A percentile compares a stretch with the other conserved stretches of the same genome.
Evolutionary conservation across 257 asterid genomes (phyloP).

Genomic region (Primulina huaijiensis): DNA sequence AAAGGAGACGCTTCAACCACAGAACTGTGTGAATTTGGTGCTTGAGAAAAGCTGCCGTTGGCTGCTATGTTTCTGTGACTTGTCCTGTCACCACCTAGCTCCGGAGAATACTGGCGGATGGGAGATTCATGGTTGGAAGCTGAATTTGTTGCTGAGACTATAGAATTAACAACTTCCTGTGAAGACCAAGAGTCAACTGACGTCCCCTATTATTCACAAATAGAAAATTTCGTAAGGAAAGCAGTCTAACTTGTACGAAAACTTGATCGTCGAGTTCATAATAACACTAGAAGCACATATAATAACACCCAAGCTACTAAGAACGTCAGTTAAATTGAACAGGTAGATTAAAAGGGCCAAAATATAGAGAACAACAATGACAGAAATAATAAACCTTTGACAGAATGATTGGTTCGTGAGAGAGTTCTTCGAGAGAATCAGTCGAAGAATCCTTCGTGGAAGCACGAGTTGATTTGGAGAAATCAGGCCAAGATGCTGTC

Average conservation of each 20-base stretch:
- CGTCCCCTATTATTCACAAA: constrained; percentile 35
- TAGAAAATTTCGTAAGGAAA: background rate
- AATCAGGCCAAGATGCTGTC: constrained; percentile 48
- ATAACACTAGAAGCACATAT: too few relatives aligned
- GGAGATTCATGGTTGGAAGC: too few relatives aligned
- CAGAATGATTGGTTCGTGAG: constrained; percentile 35
- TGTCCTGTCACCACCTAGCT: too few relatives aligned
- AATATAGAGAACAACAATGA: background rate
- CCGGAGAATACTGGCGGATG: too few relatives aligned
- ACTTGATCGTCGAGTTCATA: background rate
- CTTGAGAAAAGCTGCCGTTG: constrained; percentile 41
- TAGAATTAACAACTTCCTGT: too few relatives aligned
- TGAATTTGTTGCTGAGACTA: too few relatives aligned
- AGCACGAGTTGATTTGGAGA: too few relatives aligned
- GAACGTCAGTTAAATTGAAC: background rate
- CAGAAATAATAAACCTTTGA: constrained; percentile 43
- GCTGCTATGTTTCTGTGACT: too few relatives aligned
- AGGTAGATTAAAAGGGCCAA: background rate
- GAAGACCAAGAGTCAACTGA: constrained; percentile 32
- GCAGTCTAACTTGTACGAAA: background rate
- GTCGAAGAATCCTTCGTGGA: constrained; percentile 30
- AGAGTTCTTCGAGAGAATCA: constrained; percentile 35
- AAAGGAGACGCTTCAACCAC: constrained; percentile 28
- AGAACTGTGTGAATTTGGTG: constrained; percentile 16
- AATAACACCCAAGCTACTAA: background rate